Conservation (phyloP, 257 asterid genomes). For the Fraxinus cuspidata region DNA sequence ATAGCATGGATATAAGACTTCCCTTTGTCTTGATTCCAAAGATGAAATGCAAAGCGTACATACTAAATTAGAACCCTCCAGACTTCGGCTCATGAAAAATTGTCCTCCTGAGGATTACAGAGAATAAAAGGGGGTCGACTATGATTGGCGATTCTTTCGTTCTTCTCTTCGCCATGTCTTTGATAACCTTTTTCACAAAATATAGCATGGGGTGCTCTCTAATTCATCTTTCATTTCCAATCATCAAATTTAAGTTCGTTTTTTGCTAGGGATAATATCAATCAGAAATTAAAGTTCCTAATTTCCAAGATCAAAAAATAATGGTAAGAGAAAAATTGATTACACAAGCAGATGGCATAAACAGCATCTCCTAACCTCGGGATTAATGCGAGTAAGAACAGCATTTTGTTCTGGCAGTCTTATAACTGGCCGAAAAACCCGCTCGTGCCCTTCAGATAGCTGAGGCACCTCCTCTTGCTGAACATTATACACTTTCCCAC, state of each 20-base stretch:
- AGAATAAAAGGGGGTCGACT: neutral
- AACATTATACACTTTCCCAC: constrained; percentile 63
- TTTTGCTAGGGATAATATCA: neutral
- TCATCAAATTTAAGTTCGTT: neutral
- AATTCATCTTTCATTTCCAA: neutral
- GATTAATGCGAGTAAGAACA: constrained; percentile 93
- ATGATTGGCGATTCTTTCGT: neutral
- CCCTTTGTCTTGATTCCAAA: neutral
- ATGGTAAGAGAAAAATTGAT: constrained; percentile 22
- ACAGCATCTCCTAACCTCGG: constrained; percentile 71
- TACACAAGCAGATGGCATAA: constrained; percentile 10
- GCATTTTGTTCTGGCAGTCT: constrained; percentile 82
- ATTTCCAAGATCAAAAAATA: constrained; percentile 4
- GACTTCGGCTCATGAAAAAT: neutral
- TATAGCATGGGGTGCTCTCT: too few relatives aligned
- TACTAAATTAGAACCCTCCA: neutral
- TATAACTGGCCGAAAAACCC: constrained; percentile 80
- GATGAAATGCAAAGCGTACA: neutral
- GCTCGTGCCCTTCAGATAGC: constrained; percentile 59
- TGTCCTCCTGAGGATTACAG: neutral
- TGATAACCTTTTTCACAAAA: neutral
- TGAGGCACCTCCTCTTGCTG: constrained; percentile 83
- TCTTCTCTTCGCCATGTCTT: neutral
- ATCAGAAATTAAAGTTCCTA: constrained; percentile 21
- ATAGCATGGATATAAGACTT: neutral